Conservation (phyloP, 768 basidiomycete species). For the Pleurotus citrinopileatus region DNA sequence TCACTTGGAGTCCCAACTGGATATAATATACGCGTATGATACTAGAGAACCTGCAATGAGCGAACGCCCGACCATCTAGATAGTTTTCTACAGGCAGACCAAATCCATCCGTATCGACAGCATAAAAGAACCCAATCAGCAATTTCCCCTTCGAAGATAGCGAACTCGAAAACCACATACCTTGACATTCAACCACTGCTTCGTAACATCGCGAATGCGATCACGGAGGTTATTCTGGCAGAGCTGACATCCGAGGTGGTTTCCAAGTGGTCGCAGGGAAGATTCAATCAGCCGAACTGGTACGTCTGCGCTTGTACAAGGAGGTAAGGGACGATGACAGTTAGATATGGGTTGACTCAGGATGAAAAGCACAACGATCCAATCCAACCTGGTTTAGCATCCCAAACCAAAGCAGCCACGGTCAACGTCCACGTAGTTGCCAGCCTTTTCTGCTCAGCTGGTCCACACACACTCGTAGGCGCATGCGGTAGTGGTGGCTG, state of each 20-base stretch:
- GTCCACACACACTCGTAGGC: constrained; percentile 39
- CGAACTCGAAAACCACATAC: not conserved
- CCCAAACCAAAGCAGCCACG: not conserved
- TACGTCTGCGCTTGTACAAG: not conserved
- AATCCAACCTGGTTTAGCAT: not conserved
- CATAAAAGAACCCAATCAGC: too few species aligned
- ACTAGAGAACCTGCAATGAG: too few species aligned
- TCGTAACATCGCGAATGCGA: not conserved
- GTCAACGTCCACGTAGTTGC: not conserved
- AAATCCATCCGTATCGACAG: too few species aligned
- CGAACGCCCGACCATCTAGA: too few species aligned
- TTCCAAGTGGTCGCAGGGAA: not conserved
- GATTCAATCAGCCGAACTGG: not conserved
- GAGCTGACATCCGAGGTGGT: not conserved
- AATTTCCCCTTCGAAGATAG: too few species aligned
- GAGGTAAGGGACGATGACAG: not conserved
- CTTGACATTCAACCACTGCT: not conserved
- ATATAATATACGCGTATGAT: too few species aligned
- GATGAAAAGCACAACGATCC: not conserved
- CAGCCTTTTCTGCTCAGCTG: not conserved
- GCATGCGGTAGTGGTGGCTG: constrained; percentile 74
- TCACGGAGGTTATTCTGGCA: not conserved
- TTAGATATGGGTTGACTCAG: not conserved
- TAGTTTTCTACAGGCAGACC: too few species aligned
- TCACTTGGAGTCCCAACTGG: too few species aligned